Percentiles rank a stretch among this genome's conserved stretches.
These are phyloP conservation scores for Lophium mytilinum DNA, from an alignment of 495 filamentous ascomycete genomes.

Conservation along the genomic window DNA sequence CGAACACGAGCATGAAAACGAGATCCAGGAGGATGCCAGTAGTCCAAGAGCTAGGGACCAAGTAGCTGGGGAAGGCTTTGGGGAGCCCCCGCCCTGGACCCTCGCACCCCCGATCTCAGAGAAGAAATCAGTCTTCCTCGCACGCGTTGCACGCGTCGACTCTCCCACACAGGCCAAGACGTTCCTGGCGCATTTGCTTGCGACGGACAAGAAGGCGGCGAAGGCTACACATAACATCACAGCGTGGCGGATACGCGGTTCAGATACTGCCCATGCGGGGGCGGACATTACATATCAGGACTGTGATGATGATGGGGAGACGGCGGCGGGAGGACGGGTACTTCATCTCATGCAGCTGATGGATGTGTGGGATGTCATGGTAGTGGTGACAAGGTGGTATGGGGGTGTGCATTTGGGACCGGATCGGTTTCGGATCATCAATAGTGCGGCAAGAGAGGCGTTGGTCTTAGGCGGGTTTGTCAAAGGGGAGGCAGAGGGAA, in stretches of 20 bases:
- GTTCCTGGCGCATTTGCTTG: conserved; percentile 63
- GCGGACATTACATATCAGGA: conserved; percentile 65
- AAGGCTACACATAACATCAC: conserved; percentile 88
- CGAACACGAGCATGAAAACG: not conserved
- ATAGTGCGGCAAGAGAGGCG: conserved; percentile 74
- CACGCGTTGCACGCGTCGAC: conserved; percentile 58
- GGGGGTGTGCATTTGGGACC: conserved; percentile 83
- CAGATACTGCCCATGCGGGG: conserved; percentile 22
- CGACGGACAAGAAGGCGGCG: conserved; percentile 71
- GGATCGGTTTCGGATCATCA: conserved; percentile 83
- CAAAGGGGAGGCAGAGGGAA: conserved; percentile 28
- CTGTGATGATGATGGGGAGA: conserved; percentile 93
- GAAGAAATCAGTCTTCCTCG: conserved; percentile 84
- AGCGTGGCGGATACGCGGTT: conserved; percentile 55
- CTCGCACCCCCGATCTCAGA: conserved; percentile 64
- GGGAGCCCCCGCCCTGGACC: conserved; percentile 56
- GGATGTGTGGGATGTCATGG: conserved; percentile 85
- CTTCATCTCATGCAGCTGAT: conserved; percentile 89
- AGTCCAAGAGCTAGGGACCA: conserved; percentile 1
- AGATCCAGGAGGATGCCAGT: not conserved
- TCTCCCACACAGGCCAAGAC: conserved; percentile 59
- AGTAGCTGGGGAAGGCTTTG: conserved; percentile 31
- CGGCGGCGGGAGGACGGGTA: conserved; percentile 79
- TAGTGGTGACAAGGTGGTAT: conserved; percentile 95
- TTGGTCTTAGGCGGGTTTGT: conserved; percentile 70